Evolutionary conservation across 2,329 filamentous ascomycete species (phyloP), one percentile per base, ranked within the genome.

Genomic region (Allantophomopsis lycopodina): DNA sequence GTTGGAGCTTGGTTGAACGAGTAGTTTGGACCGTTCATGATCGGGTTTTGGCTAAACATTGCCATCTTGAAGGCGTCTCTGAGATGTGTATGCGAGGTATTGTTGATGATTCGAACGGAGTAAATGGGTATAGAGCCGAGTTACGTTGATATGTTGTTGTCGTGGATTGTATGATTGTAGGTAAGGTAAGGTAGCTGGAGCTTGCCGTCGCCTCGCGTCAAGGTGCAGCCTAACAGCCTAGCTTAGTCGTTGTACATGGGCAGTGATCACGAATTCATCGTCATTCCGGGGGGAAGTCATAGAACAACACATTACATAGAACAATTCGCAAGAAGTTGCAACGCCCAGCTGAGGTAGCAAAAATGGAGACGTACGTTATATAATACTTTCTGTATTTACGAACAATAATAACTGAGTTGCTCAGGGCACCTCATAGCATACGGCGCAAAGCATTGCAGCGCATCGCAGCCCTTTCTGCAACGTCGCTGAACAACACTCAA

Each of bases 21-120:
- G 63, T 81, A 81, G 66, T 73, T 79, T 55, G 76, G 74, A 48
- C 76, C 76, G 59, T 80, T 76, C 66, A 79, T 69, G 56, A 77
- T 55, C 49, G 76, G 74, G 60, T 79, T 80, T 61, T 80, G 75
- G 63, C 74, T 79, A 63, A 79, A 79, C 69, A 79, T 76, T 51
- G 67, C 66, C 73, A 79, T 79, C 41, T 52, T 66, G 56, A 28
- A 28, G 23, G 7, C 8, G 23, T 28, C 5, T 8, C 11, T 28
- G 23, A 20, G 18, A 28, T 28, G 23, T 28, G 23, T 28, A 28
- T 28, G 11, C 10, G 23, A 28, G 23, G 23, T 8, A 20, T 20
- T 20, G 18, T 20, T 20, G 23, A 28, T 10, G 23, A 12, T 28
- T 28, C 23, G 23, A n/a, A 28, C 23, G 7, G 23, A 28, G 11